Evolutionary conservation across 306 rosid genomes (phyloP).

Genomic region (Castanopsis chinensis): DNA sequence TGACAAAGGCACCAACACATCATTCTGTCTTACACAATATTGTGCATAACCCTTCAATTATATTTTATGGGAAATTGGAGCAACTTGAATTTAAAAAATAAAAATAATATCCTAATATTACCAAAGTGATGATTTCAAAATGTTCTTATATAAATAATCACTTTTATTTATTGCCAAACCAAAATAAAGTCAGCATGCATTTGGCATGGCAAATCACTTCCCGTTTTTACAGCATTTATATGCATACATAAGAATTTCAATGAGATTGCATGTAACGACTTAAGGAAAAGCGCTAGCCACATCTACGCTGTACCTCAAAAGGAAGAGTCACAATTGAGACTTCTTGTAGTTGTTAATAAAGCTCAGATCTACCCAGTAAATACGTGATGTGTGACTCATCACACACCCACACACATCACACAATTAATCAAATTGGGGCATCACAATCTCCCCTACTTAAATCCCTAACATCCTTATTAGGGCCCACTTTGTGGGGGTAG

Average conservation of each 20-base stretch:
- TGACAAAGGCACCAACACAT: background rate
- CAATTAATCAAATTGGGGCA: too few species aligned
- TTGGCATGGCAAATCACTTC: background rate
- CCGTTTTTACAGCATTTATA: background rate
- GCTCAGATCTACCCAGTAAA: too few species aligned
- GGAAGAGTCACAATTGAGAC: too few species aligned
- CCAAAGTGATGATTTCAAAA: background rate
- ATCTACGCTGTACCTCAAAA: too few species aligned
- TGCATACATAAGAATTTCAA: background rate
- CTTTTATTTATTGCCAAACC: background rate
- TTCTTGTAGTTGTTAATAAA: too few species aligned
- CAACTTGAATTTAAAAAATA: background rate
- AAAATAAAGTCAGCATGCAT: background rate
- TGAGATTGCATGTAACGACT: background rate
- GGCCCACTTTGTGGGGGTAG: too few species aligned
- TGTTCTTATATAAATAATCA: background rate
- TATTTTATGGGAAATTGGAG: background rate
- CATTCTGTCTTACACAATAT: background rate
- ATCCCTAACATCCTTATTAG: too few species aligned
- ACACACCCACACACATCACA: too few species aligned
- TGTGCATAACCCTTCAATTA: background rate
- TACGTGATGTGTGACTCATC: too few species aligned
- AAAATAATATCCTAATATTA: background rate
- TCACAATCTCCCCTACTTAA: too few species aligned
- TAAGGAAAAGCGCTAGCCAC: too few species aligned